These are phyloP conservation scores for Phytophthora pluvialis DNA, from an alignment of 352 stramenopile species.

Conservation along the genomic window DNA sequence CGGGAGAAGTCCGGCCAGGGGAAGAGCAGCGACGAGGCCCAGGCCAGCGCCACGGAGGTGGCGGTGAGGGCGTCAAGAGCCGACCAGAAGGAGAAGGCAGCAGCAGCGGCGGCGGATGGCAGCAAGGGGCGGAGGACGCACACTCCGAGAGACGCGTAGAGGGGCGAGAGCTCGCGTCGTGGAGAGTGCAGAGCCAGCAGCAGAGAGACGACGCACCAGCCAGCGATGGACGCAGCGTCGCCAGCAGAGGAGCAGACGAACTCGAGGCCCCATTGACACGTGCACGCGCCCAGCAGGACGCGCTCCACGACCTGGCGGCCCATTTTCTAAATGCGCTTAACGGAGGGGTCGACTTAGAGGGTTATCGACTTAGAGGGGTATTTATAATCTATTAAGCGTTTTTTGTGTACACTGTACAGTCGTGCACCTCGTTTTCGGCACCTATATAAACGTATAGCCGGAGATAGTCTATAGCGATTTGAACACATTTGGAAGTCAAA, in stretches of 20 bases:
- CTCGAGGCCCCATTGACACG: slow-evolving; percentile 15
- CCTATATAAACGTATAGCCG: too few species aligned
- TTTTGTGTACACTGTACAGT: too few species aligned
- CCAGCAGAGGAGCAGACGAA: background rate
- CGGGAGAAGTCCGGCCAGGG: slow-evolving; percentile 59
- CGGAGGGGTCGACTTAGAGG: too few species aligned
- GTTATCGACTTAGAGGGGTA: too few species aligned
- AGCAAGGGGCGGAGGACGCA: background rate
- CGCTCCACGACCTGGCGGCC: slow-evolving; percentile 10
- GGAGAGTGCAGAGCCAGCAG: slow-evolving; percentile 43
- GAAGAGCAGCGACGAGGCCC: slow-evolving; percentile 52
- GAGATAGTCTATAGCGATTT: too few species aligned
- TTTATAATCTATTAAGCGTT: too few species aligned
- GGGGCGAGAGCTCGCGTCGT: slow-evolving; percentile 36
- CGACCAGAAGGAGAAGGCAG: slow-evolving; percentile 8
- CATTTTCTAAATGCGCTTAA: too few species aligned
- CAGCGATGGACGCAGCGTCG: background rate
- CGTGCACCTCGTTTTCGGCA: too few species aligned
- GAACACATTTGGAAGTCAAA: too few species aligned
- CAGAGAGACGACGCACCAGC: slow-evolving; percentile 15
- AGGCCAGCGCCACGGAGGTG: slow-evolving; percentile 25
- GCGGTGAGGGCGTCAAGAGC: slow-evolving; percentile 9
- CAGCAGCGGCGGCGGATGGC: slow-evolving; percentile 5
- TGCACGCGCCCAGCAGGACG: slow-evolving; percentile 16
- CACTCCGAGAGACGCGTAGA: slow-evolving; percentile 40